Percentiles rank a stretch among this genome's conserved stretches.
These are phyloP conservation scores for Sugiyamaella valdiviana DNA, from an alignment of 805 yeast genomes.

Conservation along the genomic window DNA sequence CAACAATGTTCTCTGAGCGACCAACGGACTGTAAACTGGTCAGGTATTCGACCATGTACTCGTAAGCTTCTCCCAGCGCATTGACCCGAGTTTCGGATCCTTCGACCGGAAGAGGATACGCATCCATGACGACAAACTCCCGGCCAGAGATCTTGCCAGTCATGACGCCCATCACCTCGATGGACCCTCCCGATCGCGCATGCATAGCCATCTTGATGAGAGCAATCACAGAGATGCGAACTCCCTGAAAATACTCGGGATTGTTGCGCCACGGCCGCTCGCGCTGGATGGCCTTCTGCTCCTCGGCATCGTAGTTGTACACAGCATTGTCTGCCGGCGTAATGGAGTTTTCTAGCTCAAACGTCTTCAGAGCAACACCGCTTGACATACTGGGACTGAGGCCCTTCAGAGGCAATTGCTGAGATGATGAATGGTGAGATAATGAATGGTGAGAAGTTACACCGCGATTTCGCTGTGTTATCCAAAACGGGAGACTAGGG, in stretches of 20 bases:
- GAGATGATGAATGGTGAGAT: too few relatives aligned
- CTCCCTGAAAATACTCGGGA: constrained; percentile 54
- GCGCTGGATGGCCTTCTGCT: constrained; percentile 23
- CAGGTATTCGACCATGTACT: constrained; percentile 83
- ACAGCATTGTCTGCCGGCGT: constrained; percentile 19
- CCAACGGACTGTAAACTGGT: constrained; percentile 48
- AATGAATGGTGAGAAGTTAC: too few relatives aligned
- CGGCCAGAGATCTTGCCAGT: constrained; percentile 62
- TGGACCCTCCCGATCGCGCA: constrained; percentile 75
- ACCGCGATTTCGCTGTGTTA: too few relatives aligned
- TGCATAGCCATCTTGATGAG: constrained; percentile 70
- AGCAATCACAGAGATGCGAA: constrained; percentile 64
- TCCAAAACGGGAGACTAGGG: too few relatives aligned
- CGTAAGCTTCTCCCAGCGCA: constrained; percentile 90
- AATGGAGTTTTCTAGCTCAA: constrained; percentile 29
- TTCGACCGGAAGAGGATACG: constrained; percentile 83
- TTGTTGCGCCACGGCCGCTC: constrained; percentile 39
- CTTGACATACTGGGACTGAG: not conserved
- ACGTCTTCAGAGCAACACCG: constrained; percentile 9
- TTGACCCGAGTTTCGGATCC: constrained; percentile 96
- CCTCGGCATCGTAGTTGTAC: constrained; percentile 26
- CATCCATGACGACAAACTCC: constrained; percentile 57
- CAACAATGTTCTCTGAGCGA: constrained; percentile 69
- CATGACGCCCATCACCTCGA: constrained; percentile 94
- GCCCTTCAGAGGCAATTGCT: too few relatives aligned